Evolutionary conservation across 1,284 basidiomycete genomes (phyloP), one percentile per base, ranked within the genome.

Genomic region (Microbotryum silenes-acaulis): DNA sequence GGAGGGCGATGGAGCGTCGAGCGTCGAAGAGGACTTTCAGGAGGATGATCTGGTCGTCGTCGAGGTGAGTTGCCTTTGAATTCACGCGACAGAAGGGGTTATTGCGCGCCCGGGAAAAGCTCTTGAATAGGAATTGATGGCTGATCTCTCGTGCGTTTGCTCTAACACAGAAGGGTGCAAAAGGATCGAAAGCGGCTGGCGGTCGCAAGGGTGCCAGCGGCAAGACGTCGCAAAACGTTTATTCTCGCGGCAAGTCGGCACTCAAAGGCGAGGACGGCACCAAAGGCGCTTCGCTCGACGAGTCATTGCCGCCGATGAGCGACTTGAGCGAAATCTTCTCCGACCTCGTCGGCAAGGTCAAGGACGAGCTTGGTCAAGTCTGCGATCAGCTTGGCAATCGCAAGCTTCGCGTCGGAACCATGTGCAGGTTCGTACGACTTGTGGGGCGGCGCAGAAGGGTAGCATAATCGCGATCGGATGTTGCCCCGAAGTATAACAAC

Each of bases 381-480:
- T 86, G 85, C 16, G 79, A 86, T 70, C 83, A 81, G 46, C 78
- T 96, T 56, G 77, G 82, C 65, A 90, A 90, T 3, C 83, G 91
- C 60, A 90, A 88, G 68, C 79, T 97, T 72, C 89, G 92, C 71
- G 84, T 97, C 49, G 93, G 92, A 2, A 97, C 92, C 14, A 97
- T 97, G 92, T 97, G 92, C 78, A 76, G 74, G 76, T 77, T 50
- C 62, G 76, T 21, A 16, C n/a, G 16, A 20, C 21, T 53, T 9
- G 29, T 16, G 20, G 31, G 31, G 31, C 29, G 6, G 7, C 51
- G 31, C 25, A 8, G 21, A 33, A 42, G 31, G 31, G 31, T 31
- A 53, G 33, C 29, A 29, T 7, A 33, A 21, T 29, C 8, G 25
- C 12, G n/a, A 12, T 57, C 27, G 3, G 12, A 23, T 16, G 12